Percentiles rank a stretch among this genome's conserved stretches.
phyloP scores from a whole-genome alignment of 352 stramenopile genomes.

The Thraustochytrium striatum region DNA sequence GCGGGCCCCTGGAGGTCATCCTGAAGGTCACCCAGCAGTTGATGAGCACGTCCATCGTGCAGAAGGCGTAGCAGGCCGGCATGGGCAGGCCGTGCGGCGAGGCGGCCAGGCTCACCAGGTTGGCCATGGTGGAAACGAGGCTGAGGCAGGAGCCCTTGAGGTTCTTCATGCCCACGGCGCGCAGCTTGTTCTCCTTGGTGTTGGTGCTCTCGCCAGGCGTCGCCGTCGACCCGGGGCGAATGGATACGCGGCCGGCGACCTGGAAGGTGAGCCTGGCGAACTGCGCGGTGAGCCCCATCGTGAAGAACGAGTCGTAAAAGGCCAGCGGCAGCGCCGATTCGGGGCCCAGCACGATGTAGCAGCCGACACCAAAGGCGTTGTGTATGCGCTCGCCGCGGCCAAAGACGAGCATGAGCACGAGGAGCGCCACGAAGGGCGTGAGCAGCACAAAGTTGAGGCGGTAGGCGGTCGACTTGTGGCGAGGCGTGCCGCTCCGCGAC shows the following conservation, averaged over 20 bases:
- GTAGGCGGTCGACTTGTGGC: neutral
- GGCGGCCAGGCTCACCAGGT: neutral
- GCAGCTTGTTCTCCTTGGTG: no score
- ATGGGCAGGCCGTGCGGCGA: neutral
- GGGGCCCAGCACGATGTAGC: neutral
- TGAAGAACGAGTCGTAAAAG: neutral
- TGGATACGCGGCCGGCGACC: no score
- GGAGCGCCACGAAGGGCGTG: neutral
- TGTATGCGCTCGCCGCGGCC: neutral
- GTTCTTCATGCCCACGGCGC: neutral
- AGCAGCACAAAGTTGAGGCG: neutral
- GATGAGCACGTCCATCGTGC: neutral
- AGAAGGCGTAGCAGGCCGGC: neutral
- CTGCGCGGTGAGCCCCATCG: neutral
- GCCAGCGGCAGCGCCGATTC: neutral
- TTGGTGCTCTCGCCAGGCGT: no score
- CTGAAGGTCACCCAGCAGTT: neutral
- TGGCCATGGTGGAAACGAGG: neutral
- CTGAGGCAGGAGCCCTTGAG: neutral
- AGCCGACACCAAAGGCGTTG: no score
- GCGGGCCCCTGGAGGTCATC: neutral
- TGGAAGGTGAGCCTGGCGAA: no score
- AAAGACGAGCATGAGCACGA: neutral
- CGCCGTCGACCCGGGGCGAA: no score
- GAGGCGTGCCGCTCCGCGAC: neutral